A percentile compares a stretch with the other conserved stretches of the same genome.
phyloP scores from a whole-genome alignment of 805 yeast species.

The Tetrapisispora namnaoensis region DNA sequence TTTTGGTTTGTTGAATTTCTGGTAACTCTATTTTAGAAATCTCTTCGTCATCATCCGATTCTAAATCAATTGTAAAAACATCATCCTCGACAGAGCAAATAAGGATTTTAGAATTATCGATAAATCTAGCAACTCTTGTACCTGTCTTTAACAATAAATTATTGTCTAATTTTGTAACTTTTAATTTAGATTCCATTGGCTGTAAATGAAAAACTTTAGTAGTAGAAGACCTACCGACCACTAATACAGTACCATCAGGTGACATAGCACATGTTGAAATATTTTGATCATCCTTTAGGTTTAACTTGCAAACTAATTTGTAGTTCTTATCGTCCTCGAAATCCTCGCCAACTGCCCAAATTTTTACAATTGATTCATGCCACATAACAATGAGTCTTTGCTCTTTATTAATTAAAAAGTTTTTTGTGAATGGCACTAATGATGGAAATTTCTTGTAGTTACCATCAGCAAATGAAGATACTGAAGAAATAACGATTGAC shows the following conservation, averaged over 20 bases:
- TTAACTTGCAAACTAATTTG: constrained; percentile 55
- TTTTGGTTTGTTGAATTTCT: constrained; percentile 28
- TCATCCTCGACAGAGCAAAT: constrained; percentile 57
- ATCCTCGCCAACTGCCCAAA: constrained; percentile 54
- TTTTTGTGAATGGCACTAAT: constrained; percentile 46
- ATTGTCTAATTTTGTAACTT: constrained; percentile 44
- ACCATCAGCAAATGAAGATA: constrained; percentile 58
- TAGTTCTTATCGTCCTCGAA: constrained; percentile 19
- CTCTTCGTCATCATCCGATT: constrained; percentile 32
- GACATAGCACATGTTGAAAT: constrained; percentile 61
- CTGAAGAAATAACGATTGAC: constrained; percentile 51
- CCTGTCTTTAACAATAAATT: constrained; percentile 37
- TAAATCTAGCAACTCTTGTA: constrained; percentile 44
- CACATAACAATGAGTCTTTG: constrained; percentile 57
- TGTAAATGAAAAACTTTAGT: constrained; percentile 59
- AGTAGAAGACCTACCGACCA: constrained; percentile 59
- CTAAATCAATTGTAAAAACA: constrained; percentile 36
- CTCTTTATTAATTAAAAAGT: constrained; percentile 38
- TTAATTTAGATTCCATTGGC: constrained; percentile 32
- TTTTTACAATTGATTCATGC: constrained; percentile 71
- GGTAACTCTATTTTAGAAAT: constrained; percentile 33
- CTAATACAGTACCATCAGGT: constrained; percentile 52
- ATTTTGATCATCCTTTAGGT: constrained; percentile 68
- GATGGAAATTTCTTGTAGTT: constrained; percentile 58
- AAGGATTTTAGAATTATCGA: constrained; percentile 37